phyloP scores from a whole-genome alignment of 192 early-diverging fungal species.

The Mortierella claussenii region DNA sequence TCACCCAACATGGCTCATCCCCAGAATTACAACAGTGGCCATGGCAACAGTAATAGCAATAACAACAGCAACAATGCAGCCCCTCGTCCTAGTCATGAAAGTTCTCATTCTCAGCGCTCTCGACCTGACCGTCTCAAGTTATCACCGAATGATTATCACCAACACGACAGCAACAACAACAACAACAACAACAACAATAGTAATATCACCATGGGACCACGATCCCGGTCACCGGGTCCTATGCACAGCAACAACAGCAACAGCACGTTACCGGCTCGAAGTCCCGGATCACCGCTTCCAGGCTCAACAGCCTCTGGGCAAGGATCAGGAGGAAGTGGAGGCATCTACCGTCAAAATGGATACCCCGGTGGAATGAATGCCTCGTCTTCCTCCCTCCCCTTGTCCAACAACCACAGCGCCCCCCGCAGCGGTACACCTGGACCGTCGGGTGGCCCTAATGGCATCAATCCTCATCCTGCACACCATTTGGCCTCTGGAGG shows the following conservation, averaged over 20 bases:
- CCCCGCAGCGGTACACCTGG: neutral
- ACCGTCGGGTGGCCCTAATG: neutral
- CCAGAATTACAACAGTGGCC: neutral
- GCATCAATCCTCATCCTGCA: constrained; percentile 37
- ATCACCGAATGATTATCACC: constrained; percentile 9
- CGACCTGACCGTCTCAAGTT: constrained; percentile 23
- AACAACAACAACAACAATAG: constrained; percentile 4
- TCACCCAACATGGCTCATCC: constrained; percentile 30
- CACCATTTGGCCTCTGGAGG: constrained; percentile 33
- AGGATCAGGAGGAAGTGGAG: constrained; percentile 15
- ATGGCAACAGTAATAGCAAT: constrained; percentile 13
- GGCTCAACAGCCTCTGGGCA: constrained; percentile 3
- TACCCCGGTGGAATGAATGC: constrained; percentile 26
- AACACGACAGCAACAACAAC: constrained; percentile 2
- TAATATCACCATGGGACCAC: constrained; percentile 6
- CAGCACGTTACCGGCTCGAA: neutral
- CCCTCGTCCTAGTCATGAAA: constrained; percentile 21
- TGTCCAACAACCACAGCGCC: neutral
- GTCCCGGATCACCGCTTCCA: constrained; percentile 26
- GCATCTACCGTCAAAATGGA: constrained; percentile 44
- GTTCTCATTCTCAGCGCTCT: constrained; percentile 10
- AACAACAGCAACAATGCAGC: too few species aligned
- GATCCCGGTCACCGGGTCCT: constrained; percentile 19
- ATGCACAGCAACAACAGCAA: too few species aligned
- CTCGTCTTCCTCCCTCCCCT: constrained; percentile 15